Conservation (phyloP, 169 alveolate species). For the Eimeria praecox region DNA sequence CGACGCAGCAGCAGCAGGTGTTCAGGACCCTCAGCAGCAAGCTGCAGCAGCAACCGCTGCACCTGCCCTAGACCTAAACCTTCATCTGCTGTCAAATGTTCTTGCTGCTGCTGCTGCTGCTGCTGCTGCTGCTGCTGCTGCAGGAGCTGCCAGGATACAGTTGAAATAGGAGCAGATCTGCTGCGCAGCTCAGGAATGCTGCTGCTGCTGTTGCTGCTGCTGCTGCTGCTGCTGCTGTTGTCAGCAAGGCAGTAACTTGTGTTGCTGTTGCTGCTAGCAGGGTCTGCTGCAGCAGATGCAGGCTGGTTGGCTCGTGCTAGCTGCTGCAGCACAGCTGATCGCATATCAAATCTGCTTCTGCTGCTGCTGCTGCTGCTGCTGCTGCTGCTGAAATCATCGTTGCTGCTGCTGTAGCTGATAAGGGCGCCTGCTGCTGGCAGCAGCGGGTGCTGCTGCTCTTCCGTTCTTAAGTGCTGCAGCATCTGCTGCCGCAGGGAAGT, state of each 20-base stretch:
- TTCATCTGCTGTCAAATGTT: neutral
- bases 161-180: constrained; percentile 21
- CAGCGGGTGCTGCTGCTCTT: constrained; percentile 32
- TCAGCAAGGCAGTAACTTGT: neutral
- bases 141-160: neutral
- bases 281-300: constrained; percentile 30
- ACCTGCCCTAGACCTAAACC: neutral
- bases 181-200: constrained; percentile 59
- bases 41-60: constrained; percentile 43
- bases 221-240: constrained; percentile 35
- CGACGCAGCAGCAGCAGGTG: constrained; percentile 56
- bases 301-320: constrained; percentile 3
- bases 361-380: constrained; percentile 48
- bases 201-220: constrained; percentile 38
- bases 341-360: constrained; percentile 21
- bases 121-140: constrained; percentile 53
- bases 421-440: constrained; percentile 1
- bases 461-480: constrained; percentile 34
- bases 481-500: constrained; percentile 19
- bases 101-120: constrained; percentile 33
- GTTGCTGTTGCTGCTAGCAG: neutral
- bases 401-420: constrained; percentile 23
- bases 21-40: constrained; percentile 38
- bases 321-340: constrained; percentile 64
- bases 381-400: neutral